Evolutionary conservation across 352 stramenopile species (phyloP).

Genomic region (Phytophthora niederhauseri): DNA sequence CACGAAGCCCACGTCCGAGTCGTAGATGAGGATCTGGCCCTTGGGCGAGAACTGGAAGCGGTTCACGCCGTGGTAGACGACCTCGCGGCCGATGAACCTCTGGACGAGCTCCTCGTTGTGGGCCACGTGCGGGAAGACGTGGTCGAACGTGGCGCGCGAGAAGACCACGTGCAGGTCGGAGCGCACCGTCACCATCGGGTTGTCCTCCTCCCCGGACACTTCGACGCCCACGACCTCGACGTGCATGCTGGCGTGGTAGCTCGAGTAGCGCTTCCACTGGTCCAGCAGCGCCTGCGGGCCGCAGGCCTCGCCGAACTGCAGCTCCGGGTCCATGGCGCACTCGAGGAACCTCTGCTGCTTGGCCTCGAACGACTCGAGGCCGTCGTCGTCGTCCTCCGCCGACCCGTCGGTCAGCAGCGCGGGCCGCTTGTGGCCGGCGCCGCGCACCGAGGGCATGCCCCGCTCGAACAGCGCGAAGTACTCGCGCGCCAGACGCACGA

Average conservation of each 20-base stretch:
- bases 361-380: slow-evolving; percentile 11
- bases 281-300: slow-evolving; percentile 41
- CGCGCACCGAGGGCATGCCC: slow-evolving; percentile 39
- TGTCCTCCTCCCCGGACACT: slow-evolving; percentile 46
- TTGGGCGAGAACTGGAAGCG: slow-evolving; percentile 54
- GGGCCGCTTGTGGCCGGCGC: slow-evolving; percentile 42
- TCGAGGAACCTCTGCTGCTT: slow-evolving; percentile 45
- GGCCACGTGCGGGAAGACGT: slow-evolving; percentile 65
- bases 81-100: slow-evolving; percentile 50
- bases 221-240: slow-evolving; percentile 49
- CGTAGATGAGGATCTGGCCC: slow-evolving; percentile 56
- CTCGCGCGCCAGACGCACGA: slow-evolving; percentile 46
- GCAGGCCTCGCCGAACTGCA: slow-evolving; percentile 34
- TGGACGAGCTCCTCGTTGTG: slow-evolving; percentile 48
- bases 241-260: slow-evolving; percentile 37
- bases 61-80: slow-evolving; percentile 59
- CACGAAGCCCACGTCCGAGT: slow-evolving; percentile 66
- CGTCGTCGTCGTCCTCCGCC: not conserved
- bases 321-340: slow-evolving; percentile 43
- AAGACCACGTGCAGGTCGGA: slow-evolving; percentile 56
- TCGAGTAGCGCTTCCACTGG: slow-evolving; percentile 55
- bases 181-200: slow-evolving; percentile 49
- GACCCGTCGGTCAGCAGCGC: slow-evolving; percentile 13
- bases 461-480: slow-evolving; percentile 60
- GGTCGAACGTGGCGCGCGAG: slow-evolving; percentile 52